A percentile compares a stretch with the other conserved stretches of the same genome.
phyloP scores from a whole-genome alignment of 2,329 filamentous ascomycete species.

The Stromatinia cepivora region DNA sequence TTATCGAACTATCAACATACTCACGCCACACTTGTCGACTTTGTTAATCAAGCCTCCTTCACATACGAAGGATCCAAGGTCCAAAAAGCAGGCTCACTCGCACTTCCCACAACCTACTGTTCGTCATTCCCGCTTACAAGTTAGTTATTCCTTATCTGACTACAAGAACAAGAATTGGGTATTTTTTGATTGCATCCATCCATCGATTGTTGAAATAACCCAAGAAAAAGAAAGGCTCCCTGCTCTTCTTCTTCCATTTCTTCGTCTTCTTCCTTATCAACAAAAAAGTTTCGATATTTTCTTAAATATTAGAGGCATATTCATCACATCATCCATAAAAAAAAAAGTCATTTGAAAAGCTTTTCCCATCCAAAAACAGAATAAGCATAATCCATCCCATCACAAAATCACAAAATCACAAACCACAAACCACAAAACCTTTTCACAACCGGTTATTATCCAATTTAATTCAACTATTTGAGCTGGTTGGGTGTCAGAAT shows the following conservation, averaged over 20 bases:
- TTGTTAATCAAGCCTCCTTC: background rate
- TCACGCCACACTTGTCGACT: background rate
- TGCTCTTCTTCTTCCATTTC: too few species aligned
- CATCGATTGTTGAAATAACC: background rate
- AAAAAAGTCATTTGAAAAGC: constrained; percentile 3
- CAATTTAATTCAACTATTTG: background rate
- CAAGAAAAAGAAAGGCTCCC: too few species aligned
- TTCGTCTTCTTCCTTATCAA: background rate
- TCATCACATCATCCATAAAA: background rate
- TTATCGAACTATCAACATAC: background rate
- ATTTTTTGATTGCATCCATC: background rate
- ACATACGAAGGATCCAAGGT: too few species aligned
- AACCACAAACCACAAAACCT: background rate
- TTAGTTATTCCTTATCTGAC: background rate
- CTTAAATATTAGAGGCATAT: too few species aligned
- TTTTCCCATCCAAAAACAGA: background rate
- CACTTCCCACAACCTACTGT: background rate
- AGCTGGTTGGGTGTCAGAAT: constrained; percentile 3
- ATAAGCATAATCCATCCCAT: constrained; percentile 15
- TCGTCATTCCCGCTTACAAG: constrained; percentile 7
- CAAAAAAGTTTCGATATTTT: background rate
- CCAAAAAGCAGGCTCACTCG: background rate
- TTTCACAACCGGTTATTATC: background rate
- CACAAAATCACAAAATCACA: too few species aligned
- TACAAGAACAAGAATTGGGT: constrained; percentile 3